A percentile compares a stretch with the other conserved stretches of the same genome.
phyloP scores from a whole-genome alignment of 2,329 filamentous ascomycete genomes.

The Trichoderma hamatum region DNA sequence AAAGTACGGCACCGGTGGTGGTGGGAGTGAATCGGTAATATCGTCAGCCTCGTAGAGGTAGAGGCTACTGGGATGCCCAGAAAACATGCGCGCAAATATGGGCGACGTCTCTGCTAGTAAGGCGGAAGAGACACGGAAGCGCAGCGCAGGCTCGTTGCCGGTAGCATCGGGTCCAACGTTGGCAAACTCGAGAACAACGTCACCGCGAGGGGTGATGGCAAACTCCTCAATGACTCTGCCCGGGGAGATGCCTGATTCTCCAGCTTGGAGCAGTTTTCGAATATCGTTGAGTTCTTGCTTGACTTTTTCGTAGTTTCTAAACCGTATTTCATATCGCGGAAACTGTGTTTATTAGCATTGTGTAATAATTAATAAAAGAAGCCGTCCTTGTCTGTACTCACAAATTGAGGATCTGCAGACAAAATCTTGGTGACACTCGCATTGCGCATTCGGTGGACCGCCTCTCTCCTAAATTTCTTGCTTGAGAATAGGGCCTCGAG shows the following conservation, averaged over 20 bases:
- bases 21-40: conserved; percentile 41
- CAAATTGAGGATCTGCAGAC: conserved; percentile 50
- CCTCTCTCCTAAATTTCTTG: conserved; percentile 46
- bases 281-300: conserved; percentile 47
- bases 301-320: conserved; percentile 51
- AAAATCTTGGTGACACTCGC: conserved; percentile 48
- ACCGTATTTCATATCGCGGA: conserved; percentile 51
- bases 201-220: conserved; percentile 49
- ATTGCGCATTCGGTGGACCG: conserved; percentile 52
- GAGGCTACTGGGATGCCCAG: conserved; percentile 37
- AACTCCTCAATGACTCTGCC: conserved; percentile 47
- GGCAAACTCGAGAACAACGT: conserved; percentile 56
- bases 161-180: conserved; percentile 43
- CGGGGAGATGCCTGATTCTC: conserved; percentile 46
- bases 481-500: conserved; percentile 49
- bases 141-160: conserved; percentile 44
- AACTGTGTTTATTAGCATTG: conserved; percentile 37
- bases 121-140: conserved; percentile 56
- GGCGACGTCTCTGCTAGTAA: conserved; percentile 56
- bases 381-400: conserved; percentile 31
- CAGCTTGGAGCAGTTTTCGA: conserved; percentile 45
- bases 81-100: conserved; percentile 55
- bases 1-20: conserved; percentile 41
- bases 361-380: background rate
- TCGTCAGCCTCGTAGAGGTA: conserved; percentile 44